These are phyloP conservation scores for Lenzites betulinus DNA, from an alignment of 768 basidiomycete genomes.

Conservation along the genomic window DNA sequence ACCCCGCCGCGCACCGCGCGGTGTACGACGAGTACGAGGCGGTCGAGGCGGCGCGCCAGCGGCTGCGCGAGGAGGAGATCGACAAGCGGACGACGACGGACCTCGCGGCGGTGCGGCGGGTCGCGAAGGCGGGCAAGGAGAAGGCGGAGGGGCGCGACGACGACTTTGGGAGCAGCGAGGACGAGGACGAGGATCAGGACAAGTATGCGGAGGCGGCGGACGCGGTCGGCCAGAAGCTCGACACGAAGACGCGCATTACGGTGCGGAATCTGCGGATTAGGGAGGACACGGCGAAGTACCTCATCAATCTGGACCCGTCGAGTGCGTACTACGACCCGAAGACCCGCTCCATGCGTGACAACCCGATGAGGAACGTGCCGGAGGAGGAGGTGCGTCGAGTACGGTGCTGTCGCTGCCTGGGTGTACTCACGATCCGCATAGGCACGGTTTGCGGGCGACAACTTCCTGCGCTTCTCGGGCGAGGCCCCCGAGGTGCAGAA, in stretches of 20 bases:
- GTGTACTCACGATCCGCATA: slow-evolving; percentile 31
- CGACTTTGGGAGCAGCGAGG: slow-evolving; percentile 95
- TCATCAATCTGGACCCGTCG: slow-evolving; percentile 93
- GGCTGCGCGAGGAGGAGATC: slow-evolving; percentile 93
- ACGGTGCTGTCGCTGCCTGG: background rate
- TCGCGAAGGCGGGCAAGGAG: slow-evolving; percentile 86
- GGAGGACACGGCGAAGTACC: slow-evolving; percentile 98
- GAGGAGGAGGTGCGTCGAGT: slow-evolving; percentile 79
- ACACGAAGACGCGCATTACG: slow-evolving; percentile 97
- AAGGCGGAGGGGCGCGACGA: slow-evolving; percentile 75
- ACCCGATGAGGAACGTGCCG: slow-evolving; percentile 72
- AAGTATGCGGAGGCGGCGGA: slow-evolving; percentile 99
- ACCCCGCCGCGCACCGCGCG: slow-evolving; percentile 79
- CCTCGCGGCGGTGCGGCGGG: slow-evolving; percentile 86
- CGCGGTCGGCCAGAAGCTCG: slow-evolving; percentile 96
- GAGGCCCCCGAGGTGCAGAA: slow-evolving; percentile 92
- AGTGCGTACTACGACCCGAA: slow-evolving; percentile 99
- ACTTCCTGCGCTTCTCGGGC: slow-evolving; percentile 89
- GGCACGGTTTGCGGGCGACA: slow-evolving; percentile 95
- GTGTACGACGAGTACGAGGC: slow-evolving; percentile 96
- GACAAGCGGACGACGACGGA: slow-evolving; percentile 96
- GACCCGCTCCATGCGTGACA: slow-evolving; percentile 99
- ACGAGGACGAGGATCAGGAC: slow-evolving; percentile 95
- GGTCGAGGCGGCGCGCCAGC: slow-evolving; percentile 87
- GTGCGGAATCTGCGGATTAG: slow-evolving; percentile 98